Base-by-base conservation (phyloP, 495 filamentous ascomycete genomes). In the Tetracladium setigerum region DNA sequence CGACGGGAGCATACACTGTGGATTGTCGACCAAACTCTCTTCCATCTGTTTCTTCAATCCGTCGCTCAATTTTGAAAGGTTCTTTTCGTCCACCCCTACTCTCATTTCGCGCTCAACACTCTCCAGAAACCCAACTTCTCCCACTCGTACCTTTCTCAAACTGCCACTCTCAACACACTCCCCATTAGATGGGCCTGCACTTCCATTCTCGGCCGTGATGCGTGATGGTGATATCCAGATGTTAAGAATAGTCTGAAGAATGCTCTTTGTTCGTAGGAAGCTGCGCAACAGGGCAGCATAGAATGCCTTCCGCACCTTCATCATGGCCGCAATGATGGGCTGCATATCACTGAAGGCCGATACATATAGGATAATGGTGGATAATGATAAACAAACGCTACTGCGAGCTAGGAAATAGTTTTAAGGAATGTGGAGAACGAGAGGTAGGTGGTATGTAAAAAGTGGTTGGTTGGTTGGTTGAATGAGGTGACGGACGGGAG, bases 1-100 rank as follows among this genome's bases (percentile, higher is more conserved):
- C 62, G 82, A 77, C 31, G 75, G 75, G 8, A 78, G 67, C 75
- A 78, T 78, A 58, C 70, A 74, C 46, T 66, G 64, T 18, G 67
- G 54, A 52, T 75, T 69, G 14, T 64, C 67, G 42, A 72, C 55
- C 34, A 54, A 30, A 12, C 67, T 66, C 38, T 73, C 63, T 31
- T 60, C 57, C 51, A 74, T 71, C 53, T 78, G 71, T 27, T 40
- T 44, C 56, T 69, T 74, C 45, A 78, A 61, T 43, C 66, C 60
- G 32, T 52, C 53, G 7, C 71, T 64, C 33, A 76, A 62, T 7
- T 50, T 53, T 38, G 52, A 41, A 19, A 77, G 53, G n/a, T 62
- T 59, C 43, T 64, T 62, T 31, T 49, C 58, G 5, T 58, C 53
- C 41, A 70, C 55, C 13, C 67, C 64, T 0, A 57, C 62, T 18